phyloP scores from a whole-genome alignment of 768 basidiomycete species.

The Postia placenta region DNA sequence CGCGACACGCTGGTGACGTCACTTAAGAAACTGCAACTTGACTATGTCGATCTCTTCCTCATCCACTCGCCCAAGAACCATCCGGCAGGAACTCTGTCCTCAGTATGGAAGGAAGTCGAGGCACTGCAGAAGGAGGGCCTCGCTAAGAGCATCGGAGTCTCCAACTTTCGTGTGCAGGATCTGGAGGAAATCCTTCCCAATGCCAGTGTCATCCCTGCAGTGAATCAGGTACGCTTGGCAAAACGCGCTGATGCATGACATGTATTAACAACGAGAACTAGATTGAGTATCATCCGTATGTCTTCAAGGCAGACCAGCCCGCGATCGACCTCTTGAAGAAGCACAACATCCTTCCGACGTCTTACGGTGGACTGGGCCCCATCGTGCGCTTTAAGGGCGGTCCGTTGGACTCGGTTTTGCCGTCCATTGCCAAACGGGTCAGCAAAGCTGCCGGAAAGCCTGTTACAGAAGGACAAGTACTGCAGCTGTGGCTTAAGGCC shows the following conservation, averaged over 20 bases:
- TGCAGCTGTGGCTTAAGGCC: constrained; percentile 25
- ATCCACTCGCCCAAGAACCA: constrained; percentile 32
- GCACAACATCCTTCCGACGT: constrained; percentile 32
- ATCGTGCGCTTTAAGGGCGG: constrained; percentile 30
- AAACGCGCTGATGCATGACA: neutral
- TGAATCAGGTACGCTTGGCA: constrained; percentile 41
- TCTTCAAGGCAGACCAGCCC: constrained; percentile 35
- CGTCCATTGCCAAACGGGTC: constrained; percentile 23
- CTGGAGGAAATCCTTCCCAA: constrained; percentile 38
- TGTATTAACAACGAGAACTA: constrained; percentile 10
- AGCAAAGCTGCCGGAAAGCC: constrained; percentile 17
- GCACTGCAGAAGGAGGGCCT: constrained; percentile 35
- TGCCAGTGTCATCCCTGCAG: constrained; percentile 40
- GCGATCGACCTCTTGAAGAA: constrained; percentile 29
- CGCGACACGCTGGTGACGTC: constrained; percentile 31
- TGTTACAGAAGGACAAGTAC: constrained; percentile 24
- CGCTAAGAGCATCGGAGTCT: constrained; percentile 40
- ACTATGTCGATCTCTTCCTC: constrained; percentile 39
- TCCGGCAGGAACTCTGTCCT: constrained; percentile 21
- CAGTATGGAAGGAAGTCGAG: constrained; percentile 40
- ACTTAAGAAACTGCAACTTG: constrained; percentile 33
- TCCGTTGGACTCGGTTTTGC: constrained; percentile 33
- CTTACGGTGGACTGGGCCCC: constrained; percentile 36
- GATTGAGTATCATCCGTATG: constrained; percentile 52
- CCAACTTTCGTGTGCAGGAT: constrained; percentile 43